These are phyloP conservation scores for Theileria annulata DNA, from an alignment of 169 alveolate genomes.

Conservation along the genomic window DNA sequence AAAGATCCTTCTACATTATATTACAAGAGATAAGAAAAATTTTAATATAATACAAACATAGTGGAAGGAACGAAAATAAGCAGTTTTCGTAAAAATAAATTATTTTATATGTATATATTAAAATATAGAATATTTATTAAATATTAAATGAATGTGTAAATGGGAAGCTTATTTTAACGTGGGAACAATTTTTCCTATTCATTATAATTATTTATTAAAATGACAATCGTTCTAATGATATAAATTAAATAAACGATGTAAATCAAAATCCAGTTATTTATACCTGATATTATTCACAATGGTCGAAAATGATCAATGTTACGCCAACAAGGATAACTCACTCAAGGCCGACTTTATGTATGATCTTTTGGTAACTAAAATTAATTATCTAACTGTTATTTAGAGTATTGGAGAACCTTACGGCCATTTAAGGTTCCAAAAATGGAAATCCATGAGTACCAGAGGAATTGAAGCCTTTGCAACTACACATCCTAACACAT, in stretches of 20 bases:
- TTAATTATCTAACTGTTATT: not conserved
- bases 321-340: conserved; percentile 14
- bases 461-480: conserved; percentile 62
- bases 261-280: not conserved
- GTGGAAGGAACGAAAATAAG: not conserved
- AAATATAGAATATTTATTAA: not conserved
- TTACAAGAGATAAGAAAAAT: not conserved
- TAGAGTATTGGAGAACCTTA: conserved; percentile 66
- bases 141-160: conserved; percentile 7
- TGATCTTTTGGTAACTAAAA: conserved; percentile 45
- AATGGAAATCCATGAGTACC: conserved; percentile 61
- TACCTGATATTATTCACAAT: not conserved
- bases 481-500: conserved; percentile 61
- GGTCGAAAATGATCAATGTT: conserved; percentile 24
- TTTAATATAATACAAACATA: too few species aligned
- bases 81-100: not conserved
- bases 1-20: not conserved
- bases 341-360: conserved; percentile 46
- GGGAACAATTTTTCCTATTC: not conserved
- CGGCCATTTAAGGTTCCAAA: conserved; percentile 47
- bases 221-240: not conserved
- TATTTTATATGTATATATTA: too few species aligned
- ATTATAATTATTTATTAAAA: not conserved
- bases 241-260: not conserved
- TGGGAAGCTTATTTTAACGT: not conserved